Base-by-base conservation (phyloP, 805 yeast species). In the Sugiyamaella marilandica region DNA sequence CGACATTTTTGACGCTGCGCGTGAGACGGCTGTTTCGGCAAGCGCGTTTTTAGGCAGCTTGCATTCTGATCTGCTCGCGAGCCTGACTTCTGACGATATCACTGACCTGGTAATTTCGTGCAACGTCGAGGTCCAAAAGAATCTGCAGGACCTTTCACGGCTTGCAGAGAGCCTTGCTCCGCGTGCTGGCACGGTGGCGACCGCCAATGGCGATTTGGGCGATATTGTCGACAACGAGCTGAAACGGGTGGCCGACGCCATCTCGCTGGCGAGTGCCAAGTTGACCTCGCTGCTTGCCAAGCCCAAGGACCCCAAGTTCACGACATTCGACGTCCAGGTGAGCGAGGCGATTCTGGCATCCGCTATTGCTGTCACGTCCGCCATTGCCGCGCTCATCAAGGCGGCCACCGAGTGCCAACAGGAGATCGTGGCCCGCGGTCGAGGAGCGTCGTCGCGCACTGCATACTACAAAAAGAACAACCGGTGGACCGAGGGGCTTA, bases 401-500 rank as follows among this genome's bases (percentile, higher is more conserved):
- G 84, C 94, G 2, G 87, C 96, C 1, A 82, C 88, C 24, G 89
- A 81, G 34, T 82, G 92, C 18, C 96, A 89, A 68, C 70, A 79
- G 53, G 96, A 89, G 68, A 88, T 89, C 64, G 92, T 84, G 5
- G 77, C 81, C 52, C 79, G 78, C 54, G 88, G 87, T 41, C 75
- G 77, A 54, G 92, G 92, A 2, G 67, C 81, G 0, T 81, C 77
- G 45, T 74, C 87, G 1, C 75, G 81, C 53, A 80, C 89, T 11
- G 86, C 85, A 44, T 89, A 84, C 67, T 90, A 90, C 70, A 86
- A 84, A 66, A 88, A 87, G 69, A 86, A 89, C 67, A 89, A 83
- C 68, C 78, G 92, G 62, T 89, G 97, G 97, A 87, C 96, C 0
- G 95, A 90, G 69, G 97, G 97, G 19, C 80, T 89, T 53, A 83